A percentile compares a stretch with the other conserved stretches of the same genome.
Conservation (phyloP, 441 rosid species). For the Metrosideros polymorpha region DNA sequence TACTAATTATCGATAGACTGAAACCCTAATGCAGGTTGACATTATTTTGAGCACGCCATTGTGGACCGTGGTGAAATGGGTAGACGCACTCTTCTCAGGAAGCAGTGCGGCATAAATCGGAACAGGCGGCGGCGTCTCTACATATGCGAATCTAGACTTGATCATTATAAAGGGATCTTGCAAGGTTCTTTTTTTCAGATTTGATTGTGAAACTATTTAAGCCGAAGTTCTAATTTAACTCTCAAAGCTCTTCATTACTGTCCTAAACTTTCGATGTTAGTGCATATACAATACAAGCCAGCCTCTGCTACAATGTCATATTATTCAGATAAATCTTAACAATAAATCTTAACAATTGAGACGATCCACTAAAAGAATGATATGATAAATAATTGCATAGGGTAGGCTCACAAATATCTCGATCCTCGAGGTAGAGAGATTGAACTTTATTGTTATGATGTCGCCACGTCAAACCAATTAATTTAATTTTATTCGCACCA, state of each 20-base stretch:
- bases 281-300: neutral
- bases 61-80: neutral
- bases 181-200: neutral
- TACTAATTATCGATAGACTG: neutral
- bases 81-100: neutral
- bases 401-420: neutral
- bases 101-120: rapidly evolving
- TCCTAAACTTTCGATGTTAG: neutral
- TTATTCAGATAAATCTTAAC: neutral
- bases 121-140: neutral
- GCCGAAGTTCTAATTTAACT: neutral
- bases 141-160: neutral
- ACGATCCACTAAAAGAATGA: neutral
- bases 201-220: neutral
- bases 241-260: neutral
- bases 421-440: neutral
- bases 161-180: neutral
- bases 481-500: neutral
- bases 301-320: neutral
- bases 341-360: no score
- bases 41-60: neutral
- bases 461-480: neutral
- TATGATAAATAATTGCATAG: neutral
- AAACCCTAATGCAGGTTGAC: neutral
- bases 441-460: neutral